Evolutionary conservation across 331 rosid genomes (phyloP), one percentile per base, ranked within the genome.

Genomic region (Saraca asoca): DNA sequence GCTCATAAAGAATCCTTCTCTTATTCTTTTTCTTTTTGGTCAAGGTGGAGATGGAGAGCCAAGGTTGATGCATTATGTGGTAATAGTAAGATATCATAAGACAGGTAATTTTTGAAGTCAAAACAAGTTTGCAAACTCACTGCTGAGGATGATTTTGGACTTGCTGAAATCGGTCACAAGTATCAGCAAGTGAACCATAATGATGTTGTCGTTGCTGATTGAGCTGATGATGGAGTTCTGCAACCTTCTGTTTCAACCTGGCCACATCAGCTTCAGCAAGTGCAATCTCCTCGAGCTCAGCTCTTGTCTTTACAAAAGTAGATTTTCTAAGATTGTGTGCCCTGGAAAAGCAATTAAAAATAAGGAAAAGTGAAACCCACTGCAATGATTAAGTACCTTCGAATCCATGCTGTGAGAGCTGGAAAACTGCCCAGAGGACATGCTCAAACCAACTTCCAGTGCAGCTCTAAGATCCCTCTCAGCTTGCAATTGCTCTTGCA

Each of bases 401-500:
- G 93, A 88, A 90, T 94, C 99, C 97, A 90, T 80, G 81, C 93
- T 91, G 10, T 85, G 95, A 19, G 99, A 88, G 78, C 77, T 83
- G 49, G 94, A 78, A 74, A 90, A 73, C 74, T 88, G 97, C 64
- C 99, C 99, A 9, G 96, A 83, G 62, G 99, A 86, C 96, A 94
- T 88, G 75, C 99, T 94, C 81, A 94, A 83, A 59, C 99, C 99
- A 42, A 90, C 96, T 75, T 94, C 99, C 73, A 94, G 74, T 58
- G 99, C 99, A 69, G 99, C 99, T 83, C 99, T 86, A 80, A 94
- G 96, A 85, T 94, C 99, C 79, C 99, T 87, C 83, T 94, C 99
- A 68, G 99, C 97, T 88, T 94, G 99, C 80, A 94, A 87, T 79
- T 94, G 99, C 87, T 94, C 99, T 88, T 94, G 99, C 81, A 94